These are phyloP conservation scores for Penicillium thymicola DNA, from an alignment of 2,329 filamentous ascomycete genomes.

Conservation along the genomic window DNA sequence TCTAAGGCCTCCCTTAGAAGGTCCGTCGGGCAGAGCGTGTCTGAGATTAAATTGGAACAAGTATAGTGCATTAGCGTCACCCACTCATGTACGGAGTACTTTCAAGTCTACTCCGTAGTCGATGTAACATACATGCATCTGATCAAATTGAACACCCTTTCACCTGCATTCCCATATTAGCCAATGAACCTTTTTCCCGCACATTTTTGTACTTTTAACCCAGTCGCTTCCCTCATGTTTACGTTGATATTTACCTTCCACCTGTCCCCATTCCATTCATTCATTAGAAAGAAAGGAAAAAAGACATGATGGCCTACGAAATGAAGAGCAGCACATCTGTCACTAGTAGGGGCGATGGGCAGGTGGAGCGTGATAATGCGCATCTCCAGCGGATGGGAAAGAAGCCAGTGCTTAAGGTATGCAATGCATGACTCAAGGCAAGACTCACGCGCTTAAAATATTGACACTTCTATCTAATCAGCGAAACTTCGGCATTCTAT, in stretches of 20 bases:
- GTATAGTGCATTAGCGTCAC: not conserved
- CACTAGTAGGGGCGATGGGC: not conserved
- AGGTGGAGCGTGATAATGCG: not conserved
- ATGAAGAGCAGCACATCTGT: not conserved
- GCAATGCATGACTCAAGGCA: not conserved
- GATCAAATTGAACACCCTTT: not conserved
- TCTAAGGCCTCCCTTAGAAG: not conserved
- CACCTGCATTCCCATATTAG: not conserved
- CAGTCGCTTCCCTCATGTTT: not conserved
- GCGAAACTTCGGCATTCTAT: slow-evolving; percentile 41
- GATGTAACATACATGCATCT: not conserved
- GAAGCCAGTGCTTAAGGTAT: slow-evolving; percentile 4
- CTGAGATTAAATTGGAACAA: not conserved
- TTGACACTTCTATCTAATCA: slow-evolving; percentile 6
- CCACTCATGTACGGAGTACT: not conserved
- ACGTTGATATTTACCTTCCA: not conserved
- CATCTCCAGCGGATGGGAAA: slow-evolving; percentile 8
- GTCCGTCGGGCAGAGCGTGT: not conserved
- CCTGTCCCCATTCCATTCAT: not conserved
- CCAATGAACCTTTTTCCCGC: not conserved
- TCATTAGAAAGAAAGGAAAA: not conserved
- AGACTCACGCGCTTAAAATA: not conserved
- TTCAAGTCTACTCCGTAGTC: not conserved
- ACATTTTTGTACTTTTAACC: not conserved
- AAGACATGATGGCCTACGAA: not conserved